Evolutionary conservation across 139 green algal species (phyloP), one percentile per base, ranked within the genome.

Genomic region (Coccomyxa sp.): DNA sequence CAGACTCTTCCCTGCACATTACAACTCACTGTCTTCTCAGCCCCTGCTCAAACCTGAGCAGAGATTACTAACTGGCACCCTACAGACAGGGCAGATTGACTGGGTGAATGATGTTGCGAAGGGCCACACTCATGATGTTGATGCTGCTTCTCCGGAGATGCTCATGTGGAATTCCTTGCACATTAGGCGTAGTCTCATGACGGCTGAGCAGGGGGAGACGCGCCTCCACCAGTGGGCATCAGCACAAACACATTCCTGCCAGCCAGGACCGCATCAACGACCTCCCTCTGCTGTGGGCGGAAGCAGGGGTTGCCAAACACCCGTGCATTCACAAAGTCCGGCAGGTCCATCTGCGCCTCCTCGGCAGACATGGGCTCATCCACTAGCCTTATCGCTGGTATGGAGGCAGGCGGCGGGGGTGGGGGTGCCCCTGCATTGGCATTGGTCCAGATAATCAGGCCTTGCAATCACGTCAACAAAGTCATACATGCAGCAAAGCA

Each of bases 211-310:
- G n/a, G n/a, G n/a, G n/a, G n/a, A n/a, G n/a, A n/a, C 44, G 16
- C 44, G 16, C 64, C 93, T n/a, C 94, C 94, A 2, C 95, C 93
- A 0, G 95, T 98, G 24, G 95, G 94, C 94, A 99, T 98, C 29
- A 99, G 86, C 74, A 98, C 93, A 74, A 99, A 95, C 39, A 82
- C 78, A 82, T 98, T 91, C 2, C 37, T 74, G 18, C 73, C 81
- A 27, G 40, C 27, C 44, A 97, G 38, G 0, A 92, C 89, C 7
- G 91, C 83, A 64, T 91, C 78, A 9, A 97, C 83, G 36, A 96
- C 90, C 2, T 92, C 88, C 7, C 87, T 76, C 74, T 92, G 93
- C 72, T 84, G 79, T 50, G 39, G 70, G 79, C 90, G 88, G 78
- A 91, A 94, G 78, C 76, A 83, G 69, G 18, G 37, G 69, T 88